Conservation (phyloP, 129 eudicot genomes). For the Ambrosia artemisiifolia region DNA sequence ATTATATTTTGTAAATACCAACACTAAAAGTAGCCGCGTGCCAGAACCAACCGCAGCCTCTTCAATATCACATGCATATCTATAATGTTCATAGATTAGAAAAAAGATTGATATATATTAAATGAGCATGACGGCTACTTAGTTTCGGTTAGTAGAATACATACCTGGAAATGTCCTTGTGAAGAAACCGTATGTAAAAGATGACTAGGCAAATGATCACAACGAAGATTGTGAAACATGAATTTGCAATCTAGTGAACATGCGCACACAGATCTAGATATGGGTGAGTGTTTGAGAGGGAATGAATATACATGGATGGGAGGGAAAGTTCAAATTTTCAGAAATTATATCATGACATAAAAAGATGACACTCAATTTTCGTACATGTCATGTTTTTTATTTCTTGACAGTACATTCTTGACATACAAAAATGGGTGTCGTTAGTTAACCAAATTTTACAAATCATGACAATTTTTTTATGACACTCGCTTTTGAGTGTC, state of each 20-base stretch:
- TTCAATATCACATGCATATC: slow-evolving; percentile 62
- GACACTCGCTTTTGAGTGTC: no score
- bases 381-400: no score
- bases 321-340: no score
- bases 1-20: slow-evolving; percentile 20
- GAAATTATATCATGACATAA: no score
- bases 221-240: slow-evolving; percentile 46
- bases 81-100: slow-evolving; percentile 15
- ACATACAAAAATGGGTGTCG: no score
- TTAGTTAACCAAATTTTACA: no score
- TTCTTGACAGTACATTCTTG: no score
- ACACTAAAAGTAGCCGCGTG: slow-evolving; percentile 56
- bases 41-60: slow-evolving; percentile 57
- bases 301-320: no score
- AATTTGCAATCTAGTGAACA: slow-evolving; percentile 39
- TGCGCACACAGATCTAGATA: no score
- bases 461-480: no score
- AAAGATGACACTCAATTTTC: no score
- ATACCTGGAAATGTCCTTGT: slow-evolving; percentile 60
- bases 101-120: neutral
- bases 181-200: slow-evolving; percentile 51
- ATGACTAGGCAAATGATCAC: slow-evolving; percentile 39
- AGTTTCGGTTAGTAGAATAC: neutral
- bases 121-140: neutral
- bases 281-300: no score